Evolutionary conservation across 2,329 filamentous ascomycete species (phyloP).

Genomic region (Fusarium humuli): DNA sequence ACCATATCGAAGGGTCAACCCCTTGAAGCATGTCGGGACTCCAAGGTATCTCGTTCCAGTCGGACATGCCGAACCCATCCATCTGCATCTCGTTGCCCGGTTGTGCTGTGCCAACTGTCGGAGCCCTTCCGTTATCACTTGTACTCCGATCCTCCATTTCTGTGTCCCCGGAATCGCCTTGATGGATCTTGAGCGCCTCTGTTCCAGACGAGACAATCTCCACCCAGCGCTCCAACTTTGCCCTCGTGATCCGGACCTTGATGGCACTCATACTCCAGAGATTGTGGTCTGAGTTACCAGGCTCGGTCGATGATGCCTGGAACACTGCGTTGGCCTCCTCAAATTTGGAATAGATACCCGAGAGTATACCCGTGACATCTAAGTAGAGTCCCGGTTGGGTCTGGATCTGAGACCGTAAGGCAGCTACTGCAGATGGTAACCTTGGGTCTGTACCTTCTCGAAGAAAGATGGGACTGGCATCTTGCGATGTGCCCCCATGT

Average conservation of each 20-base stretch:
- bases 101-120: not conserved
- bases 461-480: constrained; percentile 39
- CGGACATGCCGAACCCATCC: constrained; percentile 43
- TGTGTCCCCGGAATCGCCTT: no score
- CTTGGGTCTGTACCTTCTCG: constrained; percentile 52
- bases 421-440: constrained; percentile 55
- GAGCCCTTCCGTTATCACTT: not conserved
- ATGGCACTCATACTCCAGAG: constrained; percentile 62
- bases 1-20: constrained; percentile 51
- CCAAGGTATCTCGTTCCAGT: constrained; percentile 48
- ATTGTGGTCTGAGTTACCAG: constrained; percentile 56
- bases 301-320: constrained; percentile 47
- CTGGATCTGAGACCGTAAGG: constrained; percentile 56
- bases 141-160: constrained; percentile 23
- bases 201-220: constrained; percentile 58
- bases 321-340: constrained; percentile 57
- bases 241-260: constrained; percentile 60
- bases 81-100: constrained; percentile 29
- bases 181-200: constrained; percentile 40
- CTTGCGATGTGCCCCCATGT: constrained; percentile 21
- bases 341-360: constrained; percentile 56
- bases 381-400: constrained; percentile 59
- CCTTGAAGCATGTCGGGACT: constrained; percentile 50
- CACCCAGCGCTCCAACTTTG: constrained; percentile 61
- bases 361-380: constrained; percentile 58